phyloP scores from a whole-genome alignment of 805 yeast genomes.

The Kluyveromyces wickerhamii region DNA sequence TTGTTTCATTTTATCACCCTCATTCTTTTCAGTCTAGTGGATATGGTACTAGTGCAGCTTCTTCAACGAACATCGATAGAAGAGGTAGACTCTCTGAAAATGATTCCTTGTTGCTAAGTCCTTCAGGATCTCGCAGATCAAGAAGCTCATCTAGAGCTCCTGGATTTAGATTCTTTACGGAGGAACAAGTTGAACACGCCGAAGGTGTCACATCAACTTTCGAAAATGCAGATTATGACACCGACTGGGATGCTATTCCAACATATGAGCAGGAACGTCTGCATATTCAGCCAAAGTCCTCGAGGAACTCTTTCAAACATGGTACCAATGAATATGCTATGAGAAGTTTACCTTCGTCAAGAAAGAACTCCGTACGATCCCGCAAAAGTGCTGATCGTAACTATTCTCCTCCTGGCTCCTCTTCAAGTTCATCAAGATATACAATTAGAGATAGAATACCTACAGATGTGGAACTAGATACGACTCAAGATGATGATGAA shows the following conservation, averaged over 20 bases:
- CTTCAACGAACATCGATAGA: constrained; percentile 22
- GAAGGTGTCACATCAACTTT: constrained; percentile 75
- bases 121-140: constrained; percentile 18
- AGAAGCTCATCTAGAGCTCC: constrained; percentile 31
- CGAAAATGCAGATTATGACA: constrained; percentile 65
- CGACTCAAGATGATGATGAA: constrained; percentile 25
- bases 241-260: constrained; percentile 54
- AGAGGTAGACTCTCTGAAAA: constrained; percentile 27
- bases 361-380: constrained; percentile 4
- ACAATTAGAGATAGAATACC: constrained; percentile 34
- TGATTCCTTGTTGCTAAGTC: constrained; percentile 29
- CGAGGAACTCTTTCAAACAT: constrained; percentile 21
- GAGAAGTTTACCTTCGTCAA: constrained; percentile 14
- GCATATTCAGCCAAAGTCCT: constrained; percentile 23
- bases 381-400: not conserved
- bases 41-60: constrained; percentile 12
- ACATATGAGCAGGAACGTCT: constrained; percentile 40
- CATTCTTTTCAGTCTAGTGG: constrained; percentile 39
- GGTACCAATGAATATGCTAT: constrained; percentile 10
- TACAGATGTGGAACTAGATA: constrained; percentile 28
- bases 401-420: constrained; percentile 23
- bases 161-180: constrained; percentile 72
- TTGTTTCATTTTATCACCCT: constrained; percentile 67
- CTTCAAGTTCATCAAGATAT: constrained; percentile 32
- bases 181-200: constrained; percentile 77